phyloP scores from a whole-genome alignment of 495 filamentous ascomycete genomes.

The Annulohypoxylon bovei region DNA sequence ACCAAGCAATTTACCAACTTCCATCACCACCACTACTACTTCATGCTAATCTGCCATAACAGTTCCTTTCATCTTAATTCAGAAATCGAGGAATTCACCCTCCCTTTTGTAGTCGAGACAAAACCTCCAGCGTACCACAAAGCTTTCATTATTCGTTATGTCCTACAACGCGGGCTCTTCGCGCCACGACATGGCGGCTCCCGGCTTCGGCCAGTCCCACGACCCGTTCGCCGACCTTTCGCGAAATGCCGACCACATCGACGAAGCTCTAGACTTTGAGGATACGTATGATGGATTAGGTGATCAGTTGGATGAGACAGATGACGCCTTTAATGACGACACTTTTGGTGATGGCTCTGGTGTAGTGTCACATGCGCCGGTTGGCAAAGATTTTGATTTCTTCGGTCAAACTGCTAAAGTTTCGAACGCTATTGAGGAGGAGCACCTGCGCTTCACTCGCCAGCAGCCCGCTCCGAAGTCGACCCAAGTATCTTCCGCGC shows the following conservation, averaged over 20 bases:
- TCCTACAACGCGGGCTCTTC: constrained; percentile 88
- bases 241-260: constrained; percentile 72
- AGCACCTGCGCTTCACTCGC: constrained; percentile 82
- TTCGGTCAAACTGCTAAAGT: constrained; percentile 91
- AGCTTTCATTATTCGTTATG: constrained; percentile 54
- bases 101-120: not conserved
- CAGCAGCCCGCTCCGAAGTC: constrained; percentile 64
- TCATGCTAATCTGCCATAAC: not conserved
- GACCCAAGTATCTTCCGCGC: constrained; percentile 37
- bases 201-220: constrained; percentile 83
- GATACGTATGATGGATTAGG: constrained; percentile 98
- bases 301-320: constrained; percentile 88
- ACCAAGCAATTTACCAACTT: not conserved
- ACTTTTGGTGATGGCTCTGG: constrained; percentile 78
- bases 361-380: constrained; percentile 46
- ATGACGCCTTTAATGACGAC: constrained; percentile 96
- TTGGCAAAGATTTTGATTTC: constrained; percentile 97
- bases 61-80: constrained; percentile 8
- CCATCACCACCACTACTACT: not conserved
- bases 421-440: constrained; percentile 83
- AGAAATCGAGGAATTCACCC: not conserved
- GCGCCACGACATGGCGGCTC: constrained; percentile 63
- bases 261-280: constrained; percentile 90
- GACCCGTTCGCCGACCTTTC: constrained; percentile 91
- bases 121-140: not conserved